phyloP scores from a whole-genome alignment of 2,329 filamentous ascomycete species.

The Fusarium liriodendri region DNA sequence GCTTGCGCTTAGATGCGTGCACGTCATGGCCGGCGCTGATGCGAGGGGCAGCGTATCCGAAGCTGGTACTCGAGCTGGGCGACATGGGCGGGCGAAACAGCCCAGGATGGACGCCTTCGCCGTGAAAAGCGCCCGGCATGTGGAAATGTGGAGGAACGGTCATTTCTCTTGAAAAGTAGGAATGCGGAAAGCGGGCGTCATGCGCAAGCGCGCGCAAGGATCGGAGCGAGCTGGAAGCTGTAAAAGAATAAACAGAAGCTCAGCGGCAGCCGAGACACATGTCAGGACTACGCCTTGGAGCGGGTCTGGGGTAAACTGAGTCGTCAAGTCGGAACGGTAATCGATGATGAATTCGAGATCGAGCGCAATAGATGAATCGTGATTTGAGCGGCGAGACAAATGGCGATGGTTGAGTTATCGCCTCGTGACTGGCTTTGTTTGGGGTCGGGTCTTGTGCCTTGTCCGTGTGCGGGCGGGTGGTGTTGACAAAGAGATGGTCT shows the following conservation, averaged over 20 bases:
- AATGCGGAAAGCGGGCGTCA: conserved; percentile 11
- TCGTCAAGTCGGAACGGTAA: conserved; percentile 13
- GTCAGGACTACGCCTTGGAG: conserved; percentile 25
- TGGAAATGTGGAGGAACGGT: conserved; percentile 48
- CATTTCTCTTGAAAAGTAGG: conserved; percentile 33
- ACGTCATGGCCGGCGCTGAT: conserved; percentile 36
- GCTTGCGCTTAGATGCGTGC: conserved; percentile 59
- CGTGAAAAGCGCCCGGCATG: conserved; percentile 51
- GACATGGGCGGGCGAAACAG: conserved; percentile 61
- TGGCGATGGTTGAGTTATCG: conserved; percentile 8
- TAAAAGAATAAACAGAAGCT: conserved; percentile 25
- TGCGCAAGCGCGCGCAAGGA: conserved; percentile 8
- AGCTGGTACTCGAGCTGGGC: conserved; percentile 53
- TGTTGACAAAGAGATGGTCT: neutral
- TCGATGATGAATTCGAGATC: conserved; percentile 11
- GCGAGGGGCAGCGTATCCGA: conserved; percentile 46
- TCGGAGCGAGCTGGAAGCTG: conserved; percentile 15
- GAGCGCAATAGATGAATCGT: neutral
- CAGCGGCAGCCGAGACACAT: conserved; percentile 45
- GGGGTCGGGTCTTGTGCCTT: conserved; percentile 30
- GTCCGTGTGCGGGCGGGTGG: neutral
- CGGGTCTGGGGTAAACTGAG: conserved; percentile 29
- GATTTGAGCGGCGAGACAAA: neutral
- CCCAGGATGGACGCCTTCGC: conserved; percentile 56
- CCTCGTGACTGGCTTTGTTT: conserved; percentile 29